These are phyloP conservation scores for Suillus lakei DNA, from an alignment of 768 basidiomycete species.

Conservation along the genomic window DNA sequence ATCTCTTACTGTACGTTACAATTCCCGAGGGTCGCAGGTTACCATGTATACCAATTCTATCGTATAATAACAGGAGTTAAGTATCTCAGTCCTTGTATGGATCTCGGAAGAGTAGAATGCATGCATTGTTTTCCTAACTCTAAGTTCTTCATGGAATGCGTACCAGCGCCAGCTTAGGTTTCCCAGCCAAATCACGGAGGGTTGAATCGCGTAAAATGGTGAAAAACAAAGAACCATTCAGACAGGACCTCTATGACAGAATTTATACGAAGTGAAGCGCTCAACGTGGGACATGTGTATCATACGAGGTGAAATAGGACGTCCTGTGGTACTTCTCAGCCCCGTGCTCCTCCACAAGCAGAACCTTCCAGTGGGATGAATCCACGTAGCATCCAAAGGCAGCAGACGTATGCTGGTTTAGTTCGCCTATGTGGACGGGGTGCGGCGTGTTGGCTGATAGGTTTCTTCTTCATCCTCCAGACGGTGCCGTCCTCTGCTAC, in stretches of 20 bases:
- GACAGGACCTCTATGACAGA: background rate
- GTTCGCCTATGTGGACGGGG: background rate
- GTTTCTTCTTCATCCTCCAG: constrained; percentile 3
- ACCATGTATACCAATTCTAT: constrained; percentile 29
- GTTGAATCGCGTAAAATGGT: too few relatives aligned
- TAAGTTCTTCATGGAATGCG: too few relatives aligned
- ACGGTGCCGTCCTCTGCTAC: background rate
- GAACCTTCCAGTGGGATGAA: background rate
- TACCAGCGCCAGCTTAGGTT: too few relatives aligned
- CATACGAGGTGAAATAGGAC: background rate
- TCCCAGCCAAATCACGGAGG: too few relatives aligned
- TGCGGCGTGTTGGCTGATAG: background rate
- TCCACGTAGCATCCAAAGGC: background rate
- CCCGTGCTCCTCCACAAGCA: constrained; percentile 8
- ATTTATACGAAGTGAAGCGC: background rate
- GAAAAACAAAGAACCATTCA: background rate
- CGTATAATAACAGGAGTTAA: constrained; percentile 15
- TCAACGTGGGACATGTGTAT: background rate
- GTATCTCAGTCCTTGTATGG: constrained; percentile 52
- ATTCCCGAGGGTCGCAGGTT: background rate
- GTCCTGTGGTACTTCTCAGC: background rate
- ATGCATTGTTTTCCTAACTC: background rate
- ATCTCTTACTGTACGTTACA: constrained; percentile 12
- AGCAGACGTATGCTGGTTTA: background rate
- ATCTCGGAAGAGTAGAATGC: constrained; percentile 66